Conservation (phyloP, 768 basidiomycete genomes). For the Lentinula sp. region DNA sequence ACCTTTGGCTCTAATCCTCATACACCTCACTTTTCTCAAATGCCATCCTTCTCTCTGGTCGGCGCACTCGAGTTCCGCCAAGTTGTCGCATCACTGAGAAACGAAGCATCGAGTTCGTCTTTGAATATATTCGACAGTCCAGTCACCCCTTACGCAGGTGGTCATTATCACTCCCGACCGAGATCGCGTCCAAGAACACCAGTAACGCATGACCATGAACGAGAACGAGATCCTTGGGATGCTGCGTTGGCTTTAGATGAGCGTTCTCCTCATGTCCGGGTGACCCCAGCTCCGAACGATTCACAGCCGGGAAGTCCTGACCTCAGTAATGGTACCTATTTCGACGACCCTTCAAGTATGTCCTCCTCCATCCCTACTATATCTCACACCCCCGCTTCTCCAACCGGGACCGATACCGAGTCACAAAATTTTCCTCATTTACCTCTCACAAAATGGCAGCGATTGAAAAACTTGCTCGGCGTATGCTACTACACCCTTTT, state of each 20-base stretch:
- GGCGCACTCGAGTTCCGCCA: constrained; percentile 95
- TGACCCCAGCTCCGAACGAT: constrained; percentile 18
- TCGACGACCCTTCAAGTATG: constrained; percentile 7
- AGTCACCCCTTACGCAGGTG: constrained; percentile 65
- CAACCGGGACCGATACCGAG: constrained; percentile 32
- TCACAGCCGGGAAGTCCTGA: constrained; percentile 12
- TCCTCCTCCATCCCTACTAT: constrained; percentile 45
- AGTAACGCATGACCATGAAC: constrained; percentile 24
- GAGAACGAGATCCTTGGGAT: constrained; percentile 45
- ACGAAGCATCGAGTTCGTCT: constrained; percentile 54
- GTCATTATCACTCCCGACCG: constrained; percentile 55
- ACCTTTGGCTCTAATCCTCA: constrained; percentile 14
- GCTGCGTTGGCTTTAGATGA: constrained; percentile 39
- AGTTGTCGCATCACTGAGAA: constrained; percentile 75
- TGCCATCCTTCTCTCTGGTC: constrained; percentile 86
- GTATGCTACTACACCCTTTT: constrained; percentile 63
- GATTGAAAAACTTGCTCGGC: constrained; percentile 27
- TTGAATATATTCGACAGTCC: constrained; percentile 62
- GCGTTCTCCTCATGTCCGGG: constrained; percentile 30
- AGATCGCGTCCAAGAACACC: constrained; percentile 22
- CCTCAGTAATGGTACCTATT: constrained; percentile 11
- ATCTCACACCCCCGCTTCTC: constrained; percentile 49
- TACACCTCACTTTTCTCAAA: constrained; percentile 31
- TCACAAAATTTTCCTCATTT: constrained; percentile 29
- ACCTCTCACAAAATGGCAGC: constrained; percentile 35